Percentiles rank a stretch among this genome's conserved stretches.
Evolutionary conservation across 2,329 filamentous ascomycete species (phyloP).

Genomic region (Diaporthe amygdali): DNA sequence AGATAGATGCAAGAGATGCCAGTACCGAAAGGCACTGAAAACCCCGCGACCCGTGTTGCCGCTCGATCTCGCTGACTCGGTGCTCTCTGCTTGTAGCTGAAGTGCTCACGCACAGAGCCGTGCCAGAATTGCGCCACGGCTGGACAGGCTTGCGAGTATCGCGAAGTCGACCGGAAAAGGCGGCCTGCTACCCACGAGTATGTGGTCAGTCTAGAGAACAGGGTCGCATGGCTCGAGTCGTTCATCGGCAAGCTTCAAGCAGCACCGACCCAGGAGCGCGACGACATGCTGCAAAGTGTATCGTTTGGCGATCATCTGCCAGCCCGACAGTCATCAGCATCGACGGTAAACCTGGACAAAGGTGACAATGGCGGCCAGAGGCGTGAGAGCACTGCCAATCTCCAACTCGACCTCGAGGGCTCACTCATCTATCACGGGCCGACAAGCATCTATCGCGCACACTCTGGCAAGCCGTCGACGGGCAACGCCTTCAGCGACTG

Average conservation of each 20-base stretch:
- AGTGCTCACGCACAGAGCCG: slow-evolving; percentile 27
- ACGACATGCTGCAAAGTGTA: neutral
- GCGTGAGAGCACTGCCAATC: neutral
- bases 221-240: slow-evolving; percentile 26
- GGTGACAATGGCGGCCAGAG: neutral
- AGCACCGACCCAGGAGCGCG: slow-evolving; percentile 10
- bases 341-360: neutral
- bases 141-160: slow-evolving; percentile 25
- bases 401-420: slow-evolving; percentile 21
- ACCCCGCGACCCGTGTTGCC: neutral
- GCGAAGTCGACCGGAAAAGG: slow-evolving; percentile 22
- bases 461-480: neutral
- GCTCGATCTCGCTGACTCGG: neutral
- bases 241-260: slow-evolving; percentile 23
- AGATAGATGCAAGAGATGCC: slow-evolving; percentile 15
- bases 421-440: slow-evolving; percentile 28
- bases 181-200: slow-evolving; percentile 23
- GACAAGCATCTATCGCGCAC: slow-evolving; percentile 33
- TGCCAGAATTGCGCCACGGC: slow-evolving; percentile 24
- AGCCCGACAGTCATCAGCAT: neutral
- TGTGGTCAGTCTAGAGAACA: slow-evolving; percentile 20
- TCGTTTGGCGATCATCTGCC: neutral
- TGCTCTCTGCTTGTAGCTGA: slow-evolving; percentile 4
- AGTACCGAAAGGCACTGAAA: slow-evolving; percentile 8
- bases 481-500: slow-evolving; percentile 22